Conservation (phyloP, 768 basidiomycete species). For the Suillus discolor region DNA sequence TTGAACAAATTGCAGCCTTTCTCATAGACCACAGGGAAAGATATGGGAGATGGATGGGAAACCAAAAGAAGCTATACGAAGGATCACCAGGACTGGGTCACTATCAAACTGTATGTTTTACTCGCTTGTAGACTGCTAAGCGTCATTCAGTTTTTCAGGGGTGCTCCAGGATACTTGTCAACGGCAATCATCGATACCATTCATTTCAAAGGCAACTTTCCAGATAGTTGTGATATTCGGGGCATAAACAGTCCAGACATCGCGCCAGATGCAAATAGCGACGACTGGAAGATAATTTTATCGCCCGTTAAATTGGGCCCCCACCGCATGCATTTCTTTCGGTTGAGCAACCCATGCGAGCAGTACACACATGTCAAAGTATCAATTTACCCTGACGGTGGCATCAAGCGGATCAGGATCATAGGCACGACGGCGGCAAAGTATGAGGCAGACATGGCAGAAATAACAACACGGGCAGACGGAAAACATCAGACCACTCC, state of each 20-base stretch:
- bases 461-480: background rate
- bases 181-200: constrained; percentile 89
- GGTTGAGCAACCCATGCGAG: constrained; percentile 59
- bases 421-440: constrained; percentile 44
- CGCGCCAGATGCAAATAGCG: constrained; percentile 40
- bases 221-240: constrained; percentile 82
- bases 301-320: constrained; percentile 82
- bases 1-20: constrained; percentile 2
- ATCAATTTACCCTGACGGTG: constrained; percentile 94
- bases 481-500: background rate
- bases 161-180: constrained; percentile 69
- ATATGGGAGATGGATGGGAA: constrained; percentile 99
- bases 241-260: constrained; percentile 44
- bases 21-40: constrained; percentile 50
- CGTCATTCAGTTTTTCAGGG: constrained; percentile 45
- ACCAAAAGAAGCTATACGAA: constrained; percentile 82
- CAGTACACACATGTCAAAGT: constrained; percentile 83
- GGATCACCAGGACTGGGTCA: constrained; percentile 89
- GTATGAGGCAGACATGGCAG: background rate
- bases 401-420: constrained; percentile 87
- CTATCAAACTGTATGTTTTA: constrained; percentile 78
- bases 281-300: constrained; percentile 74
- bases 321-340: constrained; percentile 87
- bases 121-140: background rate
- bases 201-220: constrained; percentile 96